Conservation (phyloP, 768 basidiomycete species). For the Hericium erinaceus region DNA sequence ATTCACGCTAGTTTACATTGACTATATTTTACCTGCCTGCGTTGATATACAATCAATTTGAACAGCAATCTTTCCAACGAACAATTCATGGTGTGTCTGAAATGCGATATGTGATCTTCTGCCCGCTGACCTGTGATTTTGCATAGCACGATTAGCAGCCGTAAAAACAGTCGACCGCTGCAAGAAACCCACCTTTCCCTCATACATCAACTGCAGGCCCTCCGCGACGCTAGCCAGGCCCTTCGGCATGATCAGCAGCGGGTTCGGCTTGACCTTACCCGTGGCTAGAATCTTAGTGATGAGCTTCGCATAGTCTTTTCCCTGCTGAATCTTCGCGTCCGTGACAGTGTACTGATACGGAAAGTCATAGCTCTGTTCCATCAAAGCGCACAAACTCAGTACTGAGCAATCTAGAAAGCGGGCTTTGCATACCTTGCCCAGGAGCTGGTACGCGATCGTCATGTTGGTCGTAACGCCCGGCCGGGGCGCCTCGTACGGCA, state of each 20-base stretch:
- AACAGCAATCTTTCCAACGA: no score
- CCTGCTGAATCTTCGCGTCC: not conserved
- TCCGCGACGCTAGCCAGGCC: conserved; percentile 3
- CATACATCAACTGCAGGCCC: conserved; percentile 15
- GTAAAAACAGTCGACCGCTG: not conserved
- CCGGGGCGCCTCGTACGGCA: not conserved
- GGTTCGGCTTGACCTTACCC: conserved; percentile 1
- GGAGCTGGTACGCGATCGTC: not conserved
- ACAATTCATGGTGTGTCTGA: not conserved
- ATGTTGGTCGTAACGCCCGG: not conserved
- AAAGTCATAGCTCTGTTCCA: not conserved
- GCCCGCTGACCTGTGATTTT: conserved; percentile 9
- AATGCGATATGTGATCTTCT: conserved; percentile 20
- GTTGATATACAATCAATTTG: no score
- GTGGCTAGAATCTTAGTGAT: not conserved
- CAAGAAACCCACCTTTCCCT: conserved; percentile 10
- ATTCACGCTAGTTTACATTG: no score
- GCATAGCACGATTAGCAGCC: not conserved
- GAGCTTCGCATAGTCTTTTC: conserved; percentile 9
- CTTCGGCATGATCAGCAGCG: not conserved
- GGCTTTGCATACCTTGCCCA: not conserved
- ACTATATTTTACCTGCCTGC: no score
- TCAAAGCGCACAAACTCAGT: not conserved
- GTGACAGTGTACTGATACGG: not conserved
- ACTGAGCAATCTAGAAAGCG: not conserved